These are phyloP conservation scores for Aspergillus luchuensis DNA, from an alignment of 2,329 filamentous ascomycete genomes.

Conservation along the genomic window DNA sequence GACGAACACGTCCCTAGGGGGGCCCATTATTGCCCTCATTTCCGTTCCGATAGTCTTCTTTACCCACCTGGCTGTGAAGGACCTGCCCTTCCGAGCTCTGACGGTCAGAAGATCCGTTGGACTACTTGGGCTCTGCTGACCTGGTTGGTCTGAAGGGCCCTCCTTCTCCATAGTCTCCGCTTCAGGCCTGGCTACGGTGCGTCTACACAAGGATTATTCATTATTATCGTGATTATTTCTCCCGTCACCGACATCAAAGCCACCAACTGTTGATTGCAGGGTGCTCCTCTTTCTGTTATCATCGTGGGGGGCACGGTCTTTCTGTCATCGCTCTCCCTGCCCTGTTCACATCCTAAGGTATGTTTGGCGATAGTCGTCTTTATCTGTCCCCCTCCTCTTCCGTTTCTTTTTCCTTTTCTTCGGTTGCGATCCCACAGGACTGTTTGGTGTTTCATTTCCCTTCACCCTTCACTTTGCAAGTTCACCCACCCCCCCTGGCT, in stretches of 20 bases:
- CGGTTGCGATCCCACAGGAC: slow-evolving; percentile 11
- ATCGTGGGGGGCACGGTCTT: background rate
- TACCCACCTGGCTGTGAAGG: slow-evolving; percentile 17
- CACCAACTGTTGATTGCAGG: background rate
- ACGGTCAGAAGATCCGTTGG: slow-evolving; percentile 8
- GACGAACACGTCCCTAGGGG: slow-evolving; percentile 9
- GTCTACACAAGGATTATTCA: slow-evolving; percentile 7
- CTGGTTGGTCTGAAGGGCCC: slow-evolving; percentile 10
- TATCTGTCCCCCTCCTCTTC: background rate
- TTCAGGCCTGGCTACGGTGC: slow-evolving; percentile 7
- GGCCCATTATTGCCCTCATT: slow-evolving; percentile 15
- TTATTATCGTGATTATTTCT: slow-evolving; percentile 1
- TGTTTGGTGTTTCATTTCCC: slow-evolving; percentile 10
- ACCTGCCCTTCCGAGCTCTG: slow-evolving; percentile 15
- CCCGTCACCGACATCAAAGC: slow-evolving; percentile 1
- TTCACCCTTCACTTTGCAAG: slow-evolving; percentile 1
- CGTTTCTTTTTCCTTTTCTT: slow-evolving; percentile 6
- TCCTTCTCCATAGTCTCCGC: slow-evolving; percentile 17
- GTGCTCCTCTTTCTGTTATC: background rate
- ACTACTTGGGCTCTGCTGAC: slow-evolving; percentile 10
- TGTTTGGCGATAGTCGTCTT: background rate
- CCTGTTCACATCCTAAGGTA: slow-evolving; percentile 2
- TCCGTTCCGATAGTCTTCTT: slow-evolving; percentile 15
- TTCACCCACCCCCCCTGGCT: background rate
- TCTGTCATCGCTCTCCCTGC: background rate